phyloP scores from a whole-genome alignment of 371 early-diverging fungal genomes.

The Mucor piriformis region DNA sequence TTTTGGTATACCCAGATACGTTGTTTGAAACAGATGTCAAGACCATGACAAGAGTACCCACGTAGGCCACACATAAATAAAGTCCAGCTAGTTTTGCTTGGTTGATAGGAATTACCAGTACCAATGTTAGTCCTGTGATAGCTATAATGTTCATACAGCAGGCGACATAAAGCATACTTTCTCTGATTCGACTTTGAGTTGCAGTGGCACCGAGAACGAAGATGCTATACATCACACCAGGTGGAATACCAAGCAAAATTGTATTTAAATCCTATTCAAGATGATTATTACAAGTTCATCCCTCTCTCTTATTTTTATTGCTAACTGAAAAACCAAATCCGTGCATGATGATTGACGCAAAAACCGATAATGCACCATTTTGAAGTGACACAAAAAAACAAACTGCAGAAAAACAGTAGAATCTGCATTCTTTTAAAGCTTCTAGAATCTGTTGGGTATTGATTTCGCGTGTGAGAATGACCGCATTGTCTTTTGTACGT shows the following conservation, averaged over 20 bases:
- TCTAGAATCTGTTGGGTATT: slow-evolving; percentile 36
- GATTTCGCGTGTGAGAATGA: slow-evolving; percentile 26
- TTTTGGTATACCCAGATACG: slow-evolving; percentile 39
- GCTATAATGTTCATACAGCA: slow-evolving; percentile 26
- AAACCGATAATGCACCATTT: slow-evolving; percentile 42
- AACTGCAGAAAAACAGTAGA: slow-evolving; percentile 34
- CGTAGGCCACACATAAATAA: slow-evolving; percentile 28
- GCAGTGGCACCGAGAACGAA: slow-evolving; percentile 30
- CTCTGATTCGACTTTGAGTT: background rate
- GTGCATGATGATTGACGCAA: slow-evolving; percentile 28
- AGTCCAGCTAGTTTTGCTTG: slow-evolving; percentile 35
- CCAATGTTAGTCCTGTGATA: slow-evolving; percentile 30
- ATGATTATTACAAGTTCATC: background rate
- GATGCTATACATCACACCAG: slow-evolving; percentile 30
- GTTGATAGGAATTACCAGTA: slow-evolving; percentile 29
- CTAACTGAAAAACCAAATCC: slow-evolving; percentile 42
- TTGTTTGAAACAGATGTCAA: slow-evolving; percentile 31
- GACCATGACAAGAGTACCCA: slow-evolving; percentile 26
- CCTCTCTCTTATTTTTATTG: background rate
- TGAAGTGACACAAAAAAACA: slow-evolving; percentile 36
- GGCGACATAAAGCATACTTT: slow-evolving; percentile 20
- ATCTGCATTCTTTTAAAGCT: slow-evolving; percentile 32
- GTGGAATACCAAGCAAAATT: slow-evolving; percentile 28
- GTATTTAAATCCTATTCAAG: slow-evolving; percentile 28
- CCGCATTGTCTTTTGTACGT: slow-evolving; percentile 35